Conservation (phyloP, 768 basidiomycete genomes). For the Boletus edulis region DNA sequence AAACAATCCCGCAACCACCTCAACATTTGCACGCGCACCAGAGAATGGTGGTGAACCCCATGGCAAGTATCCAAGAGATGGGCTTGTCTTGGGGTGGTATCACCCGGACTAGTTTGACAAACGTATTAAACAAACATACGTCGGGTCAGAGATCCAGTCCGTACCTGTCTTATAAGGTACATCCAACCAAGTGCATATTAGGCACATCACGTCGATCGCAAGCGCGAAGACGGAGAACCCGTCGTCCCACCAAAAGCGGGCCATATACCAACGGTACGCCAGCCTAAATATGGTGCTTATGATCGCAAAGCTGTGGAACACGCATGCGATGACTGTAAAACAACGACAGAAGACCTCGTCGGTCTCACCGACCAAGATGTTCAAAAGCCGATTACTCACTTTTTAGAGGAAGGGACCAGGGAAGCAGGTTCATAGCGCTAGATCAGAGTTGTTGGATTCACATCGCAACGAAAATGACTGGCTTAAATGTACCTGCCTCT, state of each 20-base stretch:
- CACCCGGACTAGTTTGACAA: not conserved
- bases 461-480: too few relatives aligned
- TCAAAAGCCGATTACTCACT: too few relatives aligned
- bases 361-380: too few relatives aligned
- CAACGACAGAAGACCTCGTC: too few relatives aligned
- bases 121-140: not conserved
- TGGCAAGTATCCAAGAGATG: conserved; percentile 9
- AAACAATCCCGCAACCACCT: not conserved
- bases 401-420: too few relatives aligned
- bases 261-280: conserved; percentile 15
- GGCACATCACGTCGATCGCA: conserved; percentile 10
- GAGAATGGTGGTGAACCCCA: conserved; percentile 17
- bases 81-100: not conserved
- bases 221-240: conserved; percentile 22
- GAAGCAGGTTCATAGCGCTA: too few relatives aligned
- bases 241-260: conserved; percentile 32
- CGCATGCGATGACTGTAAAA: conserved; percentile 12
- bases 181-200: conserved; percentile 10
- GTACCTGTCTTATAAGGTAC: not conserved
- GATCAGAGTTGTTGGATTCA: too few relatives aligned
- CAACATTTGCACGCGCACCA: conserved; percentile 13
- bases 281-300: conserved; percentile 24
- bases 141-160: not conserved
- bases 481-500: too few relatives aligned
- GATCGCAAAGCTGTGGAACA: conserved; percentile 23